Evolutionary conservation across 768 basidiomycete species (phyloP).

Genomic region (Boletellus sp.): DNA sequence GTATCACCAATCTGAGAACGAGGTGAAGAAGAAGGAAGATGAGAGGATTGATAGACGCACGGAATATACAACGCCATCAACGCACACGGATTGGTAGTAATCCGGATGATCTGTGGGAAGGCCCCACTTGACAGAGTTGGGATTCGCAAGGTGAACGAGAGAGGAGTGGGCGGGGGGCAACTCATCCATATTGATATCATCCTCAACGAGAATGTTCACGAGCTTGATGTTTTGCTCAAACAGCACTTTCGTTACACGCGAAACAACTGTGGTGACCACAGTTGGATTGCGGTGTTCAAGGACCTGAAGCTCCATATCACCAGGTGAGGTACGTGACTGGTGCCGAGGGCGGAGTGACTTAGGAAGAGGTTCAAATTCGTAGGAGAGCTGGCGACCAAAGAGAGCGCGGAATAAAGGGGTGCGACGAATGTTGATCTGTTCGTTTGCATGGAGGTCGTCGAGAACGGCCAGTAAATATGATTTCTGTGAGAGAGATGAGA

Average conservation of each 20-base stretch:
- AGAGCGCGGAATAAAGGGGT: slow-evolving; percentile 42
- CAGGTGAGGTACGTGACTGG: slow-evolving; percentile 9
- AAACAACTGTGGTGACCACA: slow-evolving; percentile 46
- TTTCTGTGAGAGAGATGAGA: slow-evolving; percentile 31
- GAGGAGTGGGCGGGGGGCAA: slow-evolving; percentile 5
- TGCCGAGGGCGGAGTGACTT: slow-evolving; percentile 13
- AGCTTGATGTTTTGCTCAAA: slow-evolving; percentile 45
- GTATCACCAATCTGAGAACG: slow-evolving; percentile 53
- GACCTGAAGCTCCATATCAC: slow-evolving; percentile 28
- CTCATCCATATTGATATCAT: slow-evolving; percentile 26
- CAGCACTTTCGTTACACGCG: slow-evolving; percentile 43
- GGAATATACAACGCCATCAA: slow-evolving; percentile 57
- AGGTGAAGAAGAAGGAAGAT: slow-evolving; percentile 8
- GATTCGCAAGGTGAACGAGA: slow-evolving; percentile 30
- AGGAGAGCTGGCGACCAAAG: slow-evolving; percentile 24
- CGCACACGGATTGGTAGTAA: slow-evolving; percentile 43
- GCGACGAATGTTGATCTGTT: slow-evolving; percentile 31
- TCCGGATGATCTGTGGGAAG: slow-evolving; percentile 18
- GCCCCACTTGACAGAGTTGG: slow-evolving; percentile 35
- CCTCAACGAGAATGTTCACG: slow-evolving; percentile 28
- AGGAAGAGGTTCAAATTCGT: slow-evolving; percentile 17
- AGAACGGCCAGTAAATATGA: slow-evolving; percentile 41
- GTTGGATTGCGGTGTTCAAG: slow-evolving; percentile 37
- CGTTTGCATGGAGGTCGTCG: slow-evolving; percentile 35
- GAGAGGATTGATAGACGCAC: slow-evolving; percentile 34